Evolutionary conservation across 768 basidiomycete species (phyloP), one percentile per base, ranked within the genome.

Genomic region (Amanita thiersii): DNA sequence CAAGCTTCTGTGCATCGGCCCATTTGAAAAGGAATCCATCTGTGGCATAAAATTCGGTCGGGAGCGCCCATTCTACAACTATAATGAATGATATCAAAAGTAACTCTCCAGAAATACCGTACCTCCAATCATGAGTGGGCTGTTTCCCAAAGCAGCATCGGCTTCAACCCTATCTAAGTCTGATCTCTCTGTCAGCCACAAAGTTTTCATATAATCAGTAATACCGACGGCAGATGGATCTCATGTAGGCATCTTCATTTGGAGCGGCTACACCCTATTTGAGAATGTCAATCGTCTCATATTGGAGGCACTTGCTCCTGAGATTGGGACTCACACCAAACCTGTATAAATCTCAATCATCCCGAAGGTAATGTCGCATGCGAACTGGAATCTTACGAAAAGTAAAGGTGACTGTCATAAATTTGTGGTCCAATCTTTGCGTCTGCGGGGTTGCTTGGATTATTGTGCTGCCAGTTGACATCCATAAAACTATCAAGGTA

Each of bases 381-480:
- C n/a, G 37, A 20, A 21, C 35, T 14, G 14, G 14, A 25, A 23
- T 59, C 79, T 54, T 52, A 82, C 77, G 65, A 74, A 52, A 85
- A 86, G 55, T 87, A 89, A 10, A 89, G 53, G 58, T 88, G 86
- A 40, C 86, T 82, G 50, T 89, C 86, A 49, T 88, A 89, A 18
- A 61, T 63, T 50, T 83, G 81, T 7, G 84, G 81, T 1, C 86
- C 86, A 31, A 72, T 69, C 3, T 70, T 69, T 18, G 79, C 84
- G 37, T 76, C 65, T 5, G 79, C 76, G 10, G 86, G 86, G 52
- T 89, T 89, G 4, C 81, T 9, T 12, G 77, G 81, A 57, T 75
- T 68, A 51, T 80, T 69, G 55, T 66, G 58, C 52, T 89, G 86
- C 86, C 86, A 89, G 46, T 74, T 77, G 35, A 83, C 52, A 49